Base-by-base conservation (phyloP, 805 yeast genomes). In the Pichia cabralensis region DNA sequence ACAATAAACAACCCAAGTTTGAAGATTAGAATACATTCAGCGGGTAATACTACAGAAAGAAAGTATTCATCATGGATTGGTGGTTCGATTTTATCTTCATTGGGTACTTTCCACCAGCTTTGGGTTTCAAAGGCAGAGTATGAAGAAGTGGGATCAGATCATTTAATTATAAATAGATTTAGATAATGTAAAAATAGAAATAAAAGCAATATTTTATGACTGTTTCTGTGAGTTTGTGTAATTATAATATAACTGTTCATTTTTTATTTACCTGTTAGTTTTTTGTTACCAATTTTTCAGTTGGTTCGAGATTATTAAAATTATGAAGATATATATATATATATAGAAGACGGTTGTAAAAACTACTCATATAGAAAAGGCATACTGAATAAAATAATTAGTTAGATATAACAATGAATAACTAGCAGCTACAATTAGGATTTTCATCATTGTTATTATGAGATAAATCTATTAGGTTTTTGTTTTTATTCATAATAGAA, bases 61-160 rank as follows among this genome's bases (percentile, higher is more conserved):
- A 72, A 74, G 44, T 80, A 72, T 51, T 81, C 85, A 40, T 67
- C 89, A 7, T 88, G 96, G 95, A 71, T 88, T 32, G 96, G 96
- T 29, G 96, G 95, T 7, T 78, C 89, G 44, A 86, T 88, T 25
- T 62, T 88, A 36, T 76, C 94, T 6, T 78, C 92, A 34, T 66
- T 88, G 47, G 96, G 96, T 22, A 83, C 95, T 3, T 88, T 88
- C 67, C 96, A 88, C 56, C 96, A 88, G 57, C 62, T 82, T 60
- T 88, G 96, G 96, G 95, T 88, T 2, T 80, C 88, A 27, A 78
- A 76, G 50, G 74, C 72, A 44, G 96, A 88, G 56, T 82, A 79
- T 48, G 85, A 83, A 41, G 96, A 88, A 56, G 84, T 76, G 18
- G 96, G 96, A 6, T 76, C 76, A 10, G 92, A 83, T 36, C 74